Evolutionary conservation across 345 rosid species (phyloP).

Genomic region (Excoecaria cochinchinensis): DNA sequence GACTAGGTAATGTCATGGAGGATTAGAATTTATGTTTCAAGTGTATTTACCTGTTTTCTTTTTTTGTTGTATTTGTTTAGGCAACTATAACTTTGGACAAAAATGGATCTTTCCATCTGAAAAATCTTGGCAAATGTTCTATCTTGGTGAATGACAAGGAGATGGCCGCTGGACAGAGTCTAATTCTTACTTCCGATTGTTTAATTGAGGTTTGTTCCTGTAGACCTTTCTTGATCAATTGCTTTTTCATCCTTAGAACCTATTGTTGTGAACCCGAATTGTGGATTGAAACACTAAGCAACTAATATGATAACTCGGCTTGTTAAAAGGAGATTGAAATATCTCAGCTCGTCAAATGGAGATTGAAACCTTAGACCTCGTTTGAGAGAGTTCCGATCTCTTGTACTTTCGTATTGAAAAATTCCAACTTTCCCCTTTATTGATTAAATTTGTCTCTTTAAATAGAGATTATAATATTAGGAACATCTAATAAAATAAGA

Average conservation of each 20-base stretch:
- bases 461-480: too few species aligned
- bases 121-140: conserved; percentile 67
- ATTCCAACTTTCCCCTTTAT: too few species aligned
- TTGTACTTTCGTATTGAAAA: too few species aligned
- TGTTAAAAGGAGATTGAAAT: background rate
- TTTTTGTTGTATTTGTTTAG: conserved; percentile 28
- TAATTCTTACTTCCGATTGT: conserved; percentile 49
- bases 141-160: conserved; percentile 68
- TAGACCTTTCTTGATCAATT: background rate
- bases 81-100: conserved; percentile 64
- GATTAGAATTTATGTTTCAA: background rate
- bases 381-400: too few species aligned
- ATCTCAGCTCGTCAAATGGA: too few species aligned
- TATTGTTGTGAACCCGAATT: too few species aligned
- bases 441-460: too few species aligned
- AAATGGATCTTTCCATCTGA: conserved; percentile 62
- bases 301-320: background rate
- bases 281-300: too few species aligned
- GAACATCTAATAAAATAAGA: too few species aligned
- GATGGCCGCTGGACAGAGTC: conserved; percentile 47
- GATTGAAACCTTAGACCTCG: too few species aligned
- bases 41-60: background rate
- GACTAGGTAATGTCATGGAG: background rate
- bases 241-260: background rate
- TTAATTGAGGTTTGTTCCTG: conserved; percentile 66